Base-by-base conservation (phyloP, 1,139 yeast species). In the Geotrichum phurueaensis region DNA sequence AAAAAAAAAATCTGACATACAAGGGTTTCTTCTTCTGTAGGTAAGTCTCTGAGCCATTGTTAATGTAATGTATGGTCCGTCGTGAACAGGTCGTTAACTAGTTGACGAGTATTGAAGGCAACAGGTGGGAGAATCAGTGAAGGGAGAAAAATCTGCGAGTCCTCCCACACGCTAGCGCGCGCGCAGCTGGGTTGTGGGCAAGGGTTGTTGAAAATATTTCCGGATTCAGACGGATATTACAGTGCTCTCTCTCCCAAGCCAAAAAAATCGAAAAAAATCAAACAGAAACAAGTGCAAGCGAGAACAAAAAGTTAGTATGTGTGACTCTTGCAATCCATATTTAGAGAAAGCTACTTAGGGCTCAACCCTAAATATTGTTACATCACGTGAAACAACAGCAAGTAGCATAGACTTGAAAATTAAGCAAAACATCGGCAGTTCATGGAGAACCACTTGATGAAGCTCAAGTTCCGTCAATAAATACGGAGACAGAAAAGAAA, bases 11-110 rank as follows among this genome's bases (percentile, higher is more conserved):
- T 33, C n/a, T 15, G 39, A 33, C 63, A 53, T 61, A 61, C 63
- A 61, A 48, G 63, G 63, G 61, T 61, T 61, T 58, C 58, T 57
- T 56, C 63, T 59, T 61, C 63, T 54, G 63, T 61, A 61, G 53
- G 63, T 61, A 51, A 61, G 61, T 61, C 63, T 59, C 53, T 59
- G 58, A 59, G 58, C 59, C 61, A 59, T 59, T 55, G 55, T 59
- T 54, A 52, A 51, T 59, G 59, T 52, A 25, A 53, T 58, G 60
- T 58, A 51, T 49, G 57, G 54, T 27, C 54, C 48, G 47, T 51
- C 39, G 56, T 58, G 61, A 54, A 58, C 58, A 54, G 61, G 43
- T 47, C 56, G 39, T 58, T 49, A 58, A 58, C 61, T 43, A 51
- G 58, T 54, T 58, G 58, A 49, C 58, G 54, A 51, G 52, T 20